A percentile compares a stretch with the other conserved stretches of the same genome.
phyloP scores from a whole-genome alignment of 108 stramenopile genomes.

The Fistulifera solaris region DNA sequence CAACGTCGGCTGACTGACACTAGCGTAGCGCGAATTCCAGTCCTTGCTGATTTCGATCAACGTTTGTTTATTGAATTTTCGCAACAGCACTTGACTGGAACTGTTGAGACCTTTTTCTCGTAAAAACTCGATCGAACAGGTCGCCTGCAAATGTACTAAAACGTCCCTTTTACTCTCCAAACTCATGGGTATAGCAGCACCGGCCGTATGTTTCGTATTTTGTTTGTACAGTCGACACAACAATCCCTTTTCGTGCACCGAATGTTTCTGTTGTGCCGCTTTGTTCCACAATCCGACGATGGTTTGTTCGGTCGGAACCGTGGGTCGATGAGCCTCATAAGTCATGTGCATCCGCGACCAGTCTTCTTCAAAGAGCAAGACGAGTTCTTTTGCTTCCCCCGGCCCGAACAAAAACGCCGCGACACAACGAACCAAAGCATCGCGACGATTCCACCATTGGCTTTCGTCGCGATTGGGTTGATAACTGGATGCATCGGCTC shows the following conservation, averaged over 20 bases:
- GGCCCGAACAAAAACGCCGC: slow-evolving; percentile 56
- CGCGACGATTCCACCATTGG: slow-evolving; percentile 62
- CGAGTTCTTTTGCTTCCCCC: slow-evolving; percentile 22
- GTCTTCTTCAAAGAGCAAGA: slow-evolving; percentile 64
- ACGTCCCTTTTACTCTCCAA: slow-evolving; percentile 41
- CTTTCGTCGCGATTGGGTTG: slow-evolving; percentile 60
- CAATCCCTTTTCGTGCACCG: slow-evolving; percentile 1
- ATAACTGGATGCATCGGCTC: slow-evolving; percentile 43
- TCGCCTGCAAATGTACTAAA: slow-evolving; percentile 41
- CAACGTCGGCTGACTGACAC: background rate
- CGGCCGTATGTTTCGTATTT: background rate
- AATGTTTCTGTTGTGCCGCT: slow-evolving; percentile 25
- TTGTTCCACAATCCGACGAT: slow-evolving; percentile 51
- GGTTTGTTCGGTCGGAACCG: slow-evolving; percentile 39
- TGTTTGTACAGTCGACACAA: slow-evolving; percentile 2
- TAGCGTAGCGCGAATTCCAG: slow-evolving; percentile 11
- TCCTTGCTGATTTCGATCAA: slow-evolving; percentile 34
- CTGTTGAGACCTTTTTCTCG: slow-evolving; percentile 47
- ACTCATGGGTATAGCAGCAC: background rate
- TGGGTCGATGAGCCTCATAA: background rate
- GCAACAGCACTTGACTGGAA: slow-evolving; percentile 33
- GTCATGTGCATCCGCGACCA: slow-evolving; percentile 22
- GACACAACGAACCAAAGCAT: slow-evolving; percentile 68
- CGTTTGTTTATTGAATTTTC: slow-evolving; percentile 50
- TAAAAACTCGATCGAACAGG: slow-evolving; percentile 59